Evolutionary conservation across 2,329 filamentous ascomycete species (phyloP).

Genomic region (Talaromyces atroroseus): DNA sequence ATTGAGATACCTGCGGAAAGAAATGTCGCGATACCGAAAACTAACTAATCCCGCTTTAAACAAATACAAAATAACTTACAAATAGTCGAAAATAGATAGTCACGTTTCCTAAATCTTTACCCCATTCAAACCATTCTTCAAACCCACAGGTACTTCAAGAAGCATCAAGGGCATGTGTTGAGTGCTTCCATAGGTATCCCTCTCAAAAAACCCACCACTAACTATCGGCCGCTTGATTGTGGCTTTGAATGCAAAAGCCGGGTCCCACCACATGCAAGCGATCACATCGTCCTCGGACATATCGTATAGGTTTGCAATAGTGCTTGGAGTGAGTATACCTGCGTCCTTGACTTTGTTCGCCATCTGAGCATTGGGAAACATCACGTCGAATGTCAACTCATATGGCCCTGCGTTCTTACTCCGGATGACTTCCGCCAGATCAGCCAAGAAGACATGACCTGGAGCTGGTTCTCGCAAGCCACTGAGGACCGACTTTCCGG

Average conservation of each 20-base stretch:
- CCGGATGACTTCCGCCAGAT: not conserved
- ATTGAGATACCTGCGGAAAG: too few species aligned
- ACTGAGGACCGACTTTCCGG: not conserved
- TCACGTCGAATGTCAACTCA: slow-evolving; percentile 4
- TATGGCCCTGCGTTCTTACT: slow-evolving; percentile 3
- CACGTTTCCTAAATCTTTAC: not conserved
- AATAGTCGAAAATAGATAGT: not conserved
- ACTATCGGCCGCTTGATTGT: slow-evolving; percentile 4
- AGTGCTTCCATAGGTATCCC: not conserved
- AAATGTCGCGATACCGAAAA: too few species aligned
- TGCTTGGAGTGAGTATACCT: not conserved
- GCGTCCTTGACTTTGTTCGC: not conserved
- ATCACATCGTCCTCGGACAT: not conserved
- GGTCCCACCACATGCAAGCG: slow-evolving; percentile 1
- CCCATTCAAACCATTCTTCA: not conserved
- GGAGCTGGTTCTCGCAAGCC: not conserved
- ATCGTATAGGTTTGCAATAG: not conserved
- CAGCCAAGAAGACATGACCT: not conserved
- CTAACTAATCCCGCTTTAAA: too few species aligned
- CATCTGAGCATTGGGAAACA: slow-evolving; percentile 9
- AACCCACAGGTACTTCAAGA: not conserved
- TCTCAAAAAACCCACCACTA: not conserved
- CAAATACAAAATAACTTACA: too few species aligned
- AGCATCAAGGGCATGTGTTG: slow-evolving; percentile 4
- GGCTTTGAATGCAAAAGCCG: slow-evolving; percentile 1